Base-by-base conservation (phyloP, 176 grass and related monocot species). In the Phragmites australis region DNA sequence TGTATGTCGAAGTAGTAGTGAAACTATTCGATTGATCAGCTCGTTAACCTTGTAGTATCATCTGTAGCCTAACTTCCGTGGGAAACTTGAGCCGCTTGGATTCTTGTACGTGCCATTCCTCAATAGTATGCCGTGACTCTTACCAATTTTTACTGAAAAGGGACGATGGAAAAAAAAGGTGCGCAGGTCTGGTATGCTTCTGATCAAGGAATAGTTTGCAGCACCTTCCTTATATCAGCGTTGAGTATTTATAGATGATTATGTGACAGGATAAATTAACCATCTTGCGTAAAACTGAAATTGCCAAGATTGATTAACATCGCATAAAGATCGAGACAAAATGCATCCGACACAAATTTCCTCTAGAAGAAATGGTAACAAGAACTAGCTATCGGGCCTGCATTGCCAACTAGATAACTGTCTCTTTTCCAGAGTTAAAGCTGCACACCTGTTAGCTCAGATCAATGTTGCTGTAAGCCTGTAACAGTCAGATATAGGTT, bases 401-500 rank as follows among this genome's bases (percentile, higher is more conserved):
- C 25, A 60, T 18, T 29, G 25, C 54, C 57, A 55, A 7, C 48
- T 14, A 55, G 9, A 30, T 15, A 30, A 41, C 45, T 29, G 17
- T 53, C 32, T 27, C 18, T 40, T 68, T 68, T 50, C 45, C 51
- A 17, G 1, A 18, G 47, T 12, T 42, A 66, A 66, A 47, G n/a
- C 31, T 26, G 57, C 31, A 15, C 68, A 11, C 16, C 70, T 51
- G 15, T 82, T 61, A 15, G 13, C 5, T 34, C 42, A 27, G n/a
- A 52, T 29, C 69, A 52, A 14, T 34, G 30, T 13, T 61, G 26
- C 14, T 59, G 12, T 29, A 25, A 29, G n/a, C 7, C 3, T 1
- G 57, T 42, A 80, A 80, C 63, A 23, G 3, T 64, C 31, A 49
- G 9, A 29, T 46, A 27, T 30, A 78, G 42, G 64, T 77, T 61